Evolutionary conservation across 2,329 filamentous ascomycete genomes (phyloP).

Genomic region (Aurifilum marmelostoma): DNA sequence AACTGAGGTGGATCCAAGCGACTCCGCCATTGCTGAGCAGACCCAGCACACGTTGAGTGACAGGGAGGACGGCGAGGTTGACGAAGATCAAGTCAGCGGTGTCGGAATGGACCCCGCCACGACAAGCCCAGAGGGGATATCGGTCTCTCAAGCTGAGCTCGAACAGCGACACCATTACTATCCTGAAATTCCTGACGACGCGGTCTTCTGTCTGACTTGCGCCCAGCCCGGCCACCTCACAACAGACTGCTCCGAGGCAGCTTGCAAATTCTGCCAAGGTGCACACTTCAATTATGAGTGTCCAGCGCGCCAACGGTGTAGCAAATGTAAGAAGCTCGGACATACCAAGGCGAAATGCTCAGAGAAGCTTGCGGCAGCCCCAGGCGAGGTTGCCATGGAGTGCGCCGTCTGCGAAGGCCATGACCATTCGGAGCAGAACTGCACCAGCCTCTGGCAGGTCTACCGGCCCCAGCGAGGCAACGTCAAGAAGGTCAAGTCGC

Average conservation of each 20-base stretch:
- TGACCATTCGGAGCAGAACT: constrained; percentile 62
- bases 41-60: not conserved
- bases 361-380: constrained; percentile 56
- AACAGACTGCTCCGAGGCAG: constrained; percentile 47
- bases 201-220: constrained; percentile 56
- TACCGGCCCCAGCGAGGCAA: constrained; percentile 48
- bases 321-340: constrained; percentile 65
- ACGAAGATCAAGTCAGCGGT: not conserved
- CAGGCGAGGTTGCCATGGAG: constrained; percentile 47
- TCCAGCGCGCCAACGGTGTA: constrained; percentile 54
- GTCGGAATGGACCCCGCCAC: constrained; percentile 1
- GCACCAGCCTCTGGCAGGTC: constrained; percentile 63
- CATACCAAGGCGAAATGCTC: constrained; percentile 56
- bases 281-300: constrained; percentile 56
- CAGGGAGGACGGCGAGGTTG: constrained; percentile 7
- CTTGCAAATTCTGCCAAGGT: constrained; percentile 53
- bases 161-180: constrained; percentile 54
- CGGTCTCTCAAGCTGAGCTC: constrained; percentile 38
- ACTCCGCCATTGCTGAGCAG: not conserved
- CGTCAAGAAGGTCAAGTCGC: constrained; percentile 51
- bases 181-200: constrained; percentile 48
- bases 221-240: constrained; percentile 52
- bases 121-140: not conserved
- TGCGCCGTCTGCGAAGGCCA: constrained; percentile 63
- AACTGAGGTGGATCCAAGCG: not conserved